A percentile compares a stretch with the other conserved stretches of the same genome.
phyloP scores from a whole-genome alignment of 2,329 filamentous ascomycete species.

The Reticulascus tulasneorum region DNA sequence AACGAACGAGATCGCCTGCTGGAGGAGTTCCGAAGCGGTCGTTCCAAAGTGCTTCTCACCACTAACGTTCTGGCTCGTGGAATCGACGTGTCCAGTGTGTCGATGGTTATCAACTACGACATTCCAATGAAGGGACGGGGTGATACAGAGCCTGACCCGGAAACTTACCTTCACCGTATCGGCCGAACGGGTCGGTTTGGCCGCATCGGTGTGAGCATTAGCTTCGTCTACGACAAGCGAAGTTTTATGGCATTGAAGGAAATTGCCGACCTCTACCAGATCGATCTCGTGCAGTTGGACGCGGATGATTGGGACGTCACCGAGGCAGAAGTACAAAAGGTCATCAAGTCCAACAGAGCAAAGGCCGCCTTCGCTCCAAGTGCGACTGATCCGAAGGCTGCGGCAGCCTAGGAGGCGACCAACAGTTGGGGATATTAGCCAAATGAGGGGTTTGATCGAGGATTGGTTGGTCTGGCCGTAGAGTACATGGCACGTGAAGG shows the following conservation, averaged over 20 bases:
- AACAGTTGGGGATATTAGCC: no score
- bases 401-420: no score
- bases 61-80: constrained; percentile 95
- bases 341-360: constrained; percentile 69
- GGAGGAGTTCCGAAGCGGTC: constrained; percentile 78
- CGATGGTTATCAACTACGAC: constrained; percentile 98
- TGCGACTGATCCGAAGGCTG: constrained; percentile 29
- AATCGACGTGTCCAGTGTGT: constrained; percentile 87
- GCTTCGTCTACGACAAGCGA: constrained; percentile 82
- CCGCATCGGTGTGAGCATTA: constrained; percentile 92
- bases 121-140: constrained; percentile 71
- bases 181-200: constrained; percentile 96
- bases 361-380: constrained; percentile 50
- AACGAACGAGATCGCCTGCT: constrained; percentile 78
- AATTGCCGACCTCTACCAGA: constrained; percentile 78
- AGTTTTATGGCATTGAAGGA: constrained; percentile 74
- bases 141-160: constrained; percentile 80
- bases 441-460: background rate
- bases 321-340: constrained; percentile 74
- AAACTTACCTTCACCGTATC: constrained; percentile 97
- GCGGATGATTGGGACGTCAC: constrained; percentile 89
- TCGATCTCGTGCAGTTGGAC: constrained; percentile 76
- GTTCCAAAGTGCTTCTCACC: constrained; percentile 93
- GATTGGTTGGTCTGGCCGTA: background rate
- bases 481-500: background rate